Conservation (phyloP, 2,329 filamentous ascomycete genomes). For the Ascochyta clinopodiicola region DNA sequence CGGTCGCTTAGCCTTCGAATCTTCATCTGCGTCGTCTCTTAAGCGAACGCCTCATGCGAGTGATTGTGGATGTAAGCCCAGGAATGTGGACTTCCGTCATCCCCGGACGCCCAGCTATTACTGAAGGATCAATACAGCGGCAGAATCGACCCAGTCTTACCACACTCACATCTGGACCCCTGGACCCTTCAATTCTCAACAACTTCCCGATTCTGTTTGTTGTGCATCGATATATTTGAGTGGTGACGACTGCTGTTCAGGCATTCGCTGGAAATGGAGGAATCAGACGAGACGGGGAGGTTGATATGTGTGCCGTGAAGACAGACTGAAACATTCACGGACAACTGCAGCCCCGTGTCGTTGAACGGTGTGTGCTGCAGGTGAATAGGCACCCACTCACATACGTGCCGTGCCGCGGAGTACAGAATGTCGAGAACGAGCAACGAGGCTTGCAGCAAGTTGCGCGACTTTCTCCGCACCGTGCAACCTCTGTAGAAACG, state of each 20-base stretch:
- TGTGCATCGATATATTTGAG: conserved; percentile 14
- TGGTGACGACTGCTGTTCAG: conserved; percentile 4
- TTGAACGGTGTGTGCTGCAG: conserved; percentile 16
- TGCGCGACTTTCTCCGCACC: conserved; percentile 23
- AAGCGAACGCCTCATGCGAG: conserved; percentile 7
- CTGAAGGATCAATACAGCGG: conserved; percentile 27
- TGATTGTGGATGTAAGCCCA: conserved; percentile 17
- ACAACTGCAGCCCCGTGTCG: not conserved
- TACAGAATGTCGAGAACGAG: conserved; percentile 7
- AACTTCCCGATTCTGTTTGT: conserved; percentile 24
- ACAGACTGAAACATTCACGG: conserved; percentile 5
- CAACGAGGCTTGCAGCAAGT: conserved; percentile 23
- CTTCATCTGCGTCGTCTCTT: conserved; percentile 4
- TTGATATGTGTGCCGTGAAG: conserved; percentile 1
- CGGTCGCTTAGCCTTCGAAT: conserved; percentile 19
- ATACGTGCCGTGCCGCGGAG: conserved; percentile 13
- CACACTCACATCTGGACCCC: conserved; percentile 10
- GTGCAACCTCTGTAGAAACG: conserved; percentile 18
- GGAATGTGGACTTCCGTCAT: conserved; percentile 23
- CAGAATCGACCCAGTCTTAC: conserved; percentile 19
- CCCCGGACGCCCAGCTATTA: conserved; percentile 19
- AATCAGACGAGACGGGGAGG: conserved; percentile 3
- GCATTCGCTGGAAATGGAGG: not conserved
- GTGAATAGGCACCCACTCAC: conserved; percentile 15
- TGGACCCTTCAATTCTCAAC: conserved; percentile 22